Base-by-base conservation (phyloP, 2,329 filamentous ascomycete species). In the Claviceps humidiphila region DNA sequence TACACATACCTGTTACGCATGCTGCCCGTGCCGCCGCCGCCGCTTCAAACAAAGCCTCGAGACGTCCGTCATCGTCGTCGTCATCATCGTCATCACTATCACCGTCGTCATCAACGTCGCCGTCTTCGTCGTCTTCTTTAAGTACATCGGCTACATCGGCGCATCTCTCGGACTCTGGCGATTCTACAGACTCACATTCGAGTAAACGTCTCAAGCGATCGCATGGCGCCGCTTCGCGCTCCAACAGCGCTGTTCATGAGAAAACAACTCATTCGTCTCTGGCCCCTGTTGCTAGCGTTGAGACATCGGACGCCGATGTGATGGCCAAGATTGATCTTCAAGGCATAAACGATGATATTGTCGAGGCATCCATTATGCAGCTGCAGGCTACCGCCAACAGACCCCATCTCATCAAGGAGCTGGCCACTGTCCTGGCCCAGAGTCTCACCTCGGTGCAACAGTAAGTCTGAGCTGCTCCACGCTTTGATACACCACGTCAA, bases 381-480 rank as follows among this genome's bases (percentile, higher is more conserved):
- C 74, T 98, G 52, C 84, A 95, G 67, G 85, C 85, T 66, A 94
- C 90, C 1, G 86, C 83, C 56, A 98, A 98, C 69, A 79, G 90
- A 52, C 93, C 93, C 52, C 91, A 96, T 69, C 76, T 97, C 34
- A 89, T 97, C 57, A 96, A 95, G 71, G 91, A 97, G 70, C 78
- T 98, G 47, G 89, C 90, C 51, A 79, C 82, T 14, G 79, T 94
- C 50, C 76, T 97, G 55, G 81, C 86, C 59, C 80, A 81, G 55
- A 81, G 81, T 55, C 84, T 95, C 57, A 81, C 84, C 55, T 87
- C 87, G 58, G 88, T 98, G 55, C 87, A 95, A 72, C 91, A 91
- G 91, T 96, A 82, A 69, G 89, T 80, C 39, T 50, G 5, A 7
- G n/a, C n/a, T 5, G n/a, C n/a, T 26, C 16, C 30, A 39, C 9